Evolutionary conservation across 1,284 basidiomycete genomes (phyloP), one percentile per base, ranked within the genome.

Genomic region (Austropuccinia psidii): DNA sequence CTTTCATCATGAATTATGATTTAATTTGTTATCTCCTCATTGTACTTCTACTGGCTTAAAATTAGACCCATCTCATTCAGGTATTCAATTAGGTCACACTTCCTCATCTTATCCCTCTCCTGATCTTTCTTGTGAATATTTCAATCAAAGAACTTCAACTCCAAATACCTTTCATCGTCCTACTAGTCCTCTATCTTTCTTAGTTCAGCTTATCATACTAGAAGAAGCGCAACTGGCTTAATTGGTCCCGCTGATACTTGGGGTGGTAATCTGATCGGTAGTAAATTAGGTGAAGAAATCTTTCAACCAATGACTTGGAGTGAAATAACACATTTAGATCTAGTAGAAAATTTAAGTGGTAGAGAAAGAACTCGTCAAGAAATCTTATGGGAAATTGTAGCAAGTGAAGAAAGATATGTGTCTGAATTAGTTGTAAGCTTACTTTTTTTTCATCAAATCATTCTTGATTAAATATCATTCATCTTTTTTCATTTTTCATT

Each of bases 281-380:
- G 70, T 24, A 45, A 60, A 39, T n/a, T 73, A 27, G 70, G 70
- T 33, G 70, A 73, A 64, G 70, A 73, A 52, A 90, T 91, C 74
- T 84, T 90, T 50, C 86, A 89, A 31, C 90, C 89, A 0, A 84
- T 88, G 73, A 95, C 91, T 45, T 98, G 95, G 95, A 93, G 90
- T 78, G 91, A 97, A 81, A 90, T 90, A 78, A 93, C 93, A 8
- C 91, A 96, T 80, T 90, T 92, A 74, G 95, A 98, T 80, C 86
- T 98, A 37, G 92, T 98, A 8, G 88, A 88, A 50, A 95, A 98
- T 79, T 84, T 98, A 24, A 91, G 93, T 24, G 88, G 91, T 27
- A 86, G 93, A 73, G 95, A 98, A 80, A 87, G 95, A 65, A 97
- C 93, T 35, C 85, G 95, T 64, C 95, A 98, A 81, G 95, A 98